Evolutionary conservation across 352 stramenopile genomes (phyloP).

Genomic region (Halophytophthora polymorphica): DNA sequence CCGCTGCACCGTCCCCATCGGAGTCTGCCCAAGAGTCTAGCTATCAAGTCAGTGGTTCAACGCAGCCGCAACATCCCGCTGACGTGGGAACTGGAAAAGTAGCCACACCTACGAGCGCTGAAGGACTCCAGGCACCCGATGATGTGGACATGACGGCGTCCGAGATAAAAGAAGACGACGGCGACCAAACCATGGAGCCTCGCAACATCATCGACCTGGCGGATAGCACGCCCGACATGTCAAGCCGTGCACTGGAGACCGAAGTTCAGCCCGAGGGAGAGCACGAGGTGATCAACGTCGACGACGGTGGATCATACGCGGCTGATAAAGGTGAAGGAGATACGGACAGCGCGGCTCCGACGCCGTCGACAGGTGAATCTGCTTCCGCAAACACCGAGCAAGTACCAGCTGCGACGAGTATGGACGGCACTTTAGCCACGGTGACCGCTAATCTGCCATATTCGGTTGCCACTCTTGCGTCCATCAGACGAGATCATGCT

Average conservation of each 20-base stretch:
- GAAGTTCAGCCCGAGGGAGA: slow-evolving; percentile 2
- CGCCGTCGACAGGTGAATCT: not conserved
- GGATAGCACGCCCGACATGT: not conserved
- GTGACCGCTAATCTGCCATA: too few relatives aligned
- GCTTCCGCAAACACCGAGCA: not conserved
- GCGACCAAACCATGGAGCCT: slow-evolving; percentile 4
- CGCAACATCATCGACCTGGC: slow-evolving; percentile 2
- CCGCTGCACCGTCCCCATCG: too few relatives aligned
- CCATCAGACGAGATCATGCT: slow-evolving; percentile 7
- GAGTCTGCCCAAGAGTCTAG: too few relatives aligned
- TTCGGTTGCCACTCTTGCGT: not conserved
- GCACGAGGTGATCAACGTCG: slow-evolving; percentile 18
- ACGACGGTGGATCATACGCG: slow-evolving; percentile 1
- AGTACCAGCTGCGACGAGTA: not conserved
- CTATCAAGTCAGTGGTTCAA: too few relatives aligned
- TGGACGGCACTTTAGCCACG: not conserved
- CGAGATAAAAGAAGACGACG: not conserved
- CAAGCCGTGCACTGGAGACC: not conserved
- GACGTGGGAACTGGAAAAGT: too few relatives aligned
- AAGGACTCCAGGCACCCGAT: too few relatives aligned
- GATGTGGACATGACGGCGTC: not conserved
- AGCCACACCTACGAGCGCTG: too few relatives aligned
- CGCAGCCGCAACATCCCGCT: too few relatives aligned
- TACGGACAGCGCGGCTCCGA: not conserved
- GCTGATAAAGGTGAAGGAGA: slow-evolving; percentile 5